Percentiles rank a stretch among this genome's conserved stretches.
Evolutionary conservation across 139 green algal genomes (phyloP).

Genomic region (Spirogloea muscicola): DNA sequence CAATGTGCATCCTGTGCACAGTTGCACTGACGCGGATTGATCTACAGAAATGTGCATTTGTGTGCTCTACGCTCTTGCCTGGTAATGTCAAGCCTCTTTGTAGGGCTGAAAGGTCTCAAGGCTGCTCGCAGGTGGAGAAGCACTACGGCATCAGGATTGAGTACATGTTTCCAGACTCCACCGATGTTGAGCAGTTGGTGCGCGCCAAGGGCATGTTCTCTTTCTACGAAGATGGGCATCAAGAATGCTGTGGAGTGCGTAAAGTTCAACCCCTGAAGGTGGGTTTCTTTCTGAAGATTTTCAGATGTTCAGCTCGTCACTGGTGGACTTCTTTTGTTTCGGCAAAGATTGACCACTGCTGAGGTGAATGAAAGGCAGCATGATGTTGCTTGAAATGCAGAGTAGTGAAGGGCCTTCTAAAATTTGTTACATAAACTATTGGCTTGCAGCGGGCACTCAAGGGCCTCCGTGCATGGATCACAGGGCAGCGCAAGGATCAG

Average conservation of each 20-base stretch:
- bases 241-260: conserved; percentile 88
- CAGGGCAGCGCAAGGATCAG: conserved; percentile 97
- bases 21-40: not conserved
- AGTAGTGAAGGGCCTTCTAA: not conserved
- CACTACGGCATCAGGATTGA: conserved; percentile 97
- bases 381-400: not conserved
- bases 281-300: not conserved
- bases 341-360: not conserved
- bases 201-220: conserved; percentile 93
- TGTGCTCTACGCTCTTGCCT: not conserved
- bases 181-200: conserved; percentile 84
- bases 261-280: conserved; percentile 59
- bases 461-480: conserved; percentile 92
- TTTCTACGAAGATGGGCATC: conserved; percentile 97
- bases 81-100: no score
- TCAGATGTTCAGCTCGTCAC: not conserved
- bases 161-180: conserved; percentile 95
- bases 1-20: not conserved
- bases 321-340: not conserved
- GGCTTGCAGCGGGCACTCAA: conserved; percentile 80
- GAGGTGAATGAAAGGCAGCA: not conserved
- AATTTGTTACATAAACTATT: not conserved
- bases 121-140: conserved; percentile 71
- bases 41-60: not conserved
- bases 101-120: no score